phyloP scores from a whole-genome alignment of 306 rosid species.

The Luffa aegyptiaca region DNA sequence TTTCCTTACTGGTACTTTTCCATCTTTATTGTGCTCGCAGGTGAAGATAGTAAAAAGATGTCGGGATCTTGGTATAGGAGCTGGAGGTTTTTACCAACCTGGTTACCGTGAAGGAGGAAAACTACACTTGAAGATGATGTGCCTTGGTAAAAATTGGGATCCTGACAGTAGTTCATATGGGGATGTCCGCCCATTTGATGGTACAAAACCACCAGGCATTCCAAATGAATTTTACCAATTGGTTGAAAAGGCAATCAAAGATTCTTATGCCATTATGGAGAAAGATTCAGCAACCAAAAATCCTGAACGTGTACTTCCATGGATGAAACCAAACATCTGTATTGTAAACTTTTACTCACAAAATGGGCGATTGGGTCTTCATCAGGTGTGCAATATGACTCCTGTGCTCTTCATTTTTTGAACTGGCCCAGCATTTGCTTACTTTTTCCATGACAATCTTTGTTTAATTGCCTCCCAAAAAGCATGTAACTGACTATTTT shows the following conservation, averaged over 20 bases:
- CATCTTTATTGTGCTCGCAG: background rate
- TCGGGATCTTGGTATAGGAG: conserved; percentile 40
- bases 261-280: conserved; percentile 17
- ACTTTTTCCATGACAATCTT: background rate
- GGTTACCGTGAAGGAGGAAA: conserved; percentile 44
- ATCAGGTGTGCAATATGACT: conserved; percentile 37
- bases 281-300: conserved; percentile 12
- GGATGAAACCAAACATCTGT: conserved; percentile 49
- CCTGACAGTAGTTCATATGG: conserved; percentile 42
- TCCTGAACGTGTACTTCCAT: conserved; percentile 21
- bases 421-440: background rate
- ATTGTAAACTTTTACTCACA: conserved; percentile 54
- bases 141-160: conserved; percentile 83
- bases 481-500: background rate
- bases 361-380: conserved; percentile 65
- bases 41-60: conserved; percentile 40
- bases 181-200: conserved; percentile 37
- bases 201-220: conserved; percentile 37
- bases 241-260: conserved; percentile 33
- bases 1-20: background rate
- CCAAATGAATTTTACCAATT: conserved; percentile 31
- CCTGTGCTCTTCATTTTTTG: background rate
- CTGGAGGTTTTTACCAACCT: conserved; percentile 84
- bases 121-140: conserved; percentile 71
- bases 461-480: background rate